Conservation (phyloP, 306 rosid genomes). For the Cucurbita moschata region DNA sequence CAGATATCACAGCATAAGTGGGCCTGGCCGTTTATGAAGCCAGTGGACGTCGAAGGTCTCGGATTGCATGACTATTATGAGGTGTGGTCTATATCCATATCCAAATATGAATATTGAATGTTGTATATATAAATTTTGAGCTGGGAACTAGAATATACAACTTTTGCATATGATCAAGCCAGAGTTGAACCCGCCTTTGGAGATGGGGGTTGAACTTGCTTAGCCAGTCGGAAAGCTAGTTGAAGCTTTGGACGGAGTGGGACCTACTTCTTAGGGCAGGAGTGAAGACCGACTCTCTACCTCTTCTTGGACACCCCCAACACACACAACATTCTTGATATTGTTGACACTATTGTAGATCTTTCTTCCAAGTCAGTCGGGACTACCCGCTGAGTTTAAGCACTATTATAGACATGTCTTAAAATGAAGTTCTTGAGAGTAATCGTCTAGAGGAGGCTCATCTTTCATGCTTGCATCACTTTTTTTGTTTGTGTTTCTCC, state of each 20-base stretch:
- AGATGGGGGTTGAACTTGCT: too few species aligned
- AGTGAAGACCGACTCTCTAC: too few species aligned
- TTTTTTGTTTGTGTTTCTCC: background rate
- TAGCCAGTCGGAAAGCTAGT: too few species aligned
- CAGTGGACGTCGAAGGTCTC: slow-evolving; percentile 88
- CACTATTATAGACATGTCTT: background rate
- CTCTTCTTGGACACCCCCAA: too few species aligned
- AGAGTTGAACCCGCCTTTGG: too few species aligned
- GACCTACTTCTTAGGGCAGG: too few species aligned
- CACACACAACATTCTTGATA: too few species aligned
- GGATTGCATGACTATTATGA: slow-evolving; percentile 73
- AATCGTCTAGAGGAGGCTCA: background rate
- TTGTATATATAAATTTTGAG: too few species aligned
- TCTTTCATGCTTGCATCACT: background rate
- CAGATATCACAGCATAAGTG: slow-evolving; percentile 84
- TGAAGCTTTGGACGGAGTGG: too few species aligned
- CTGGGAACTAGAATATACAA: too few species aligned
- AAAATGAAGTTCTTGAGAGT: background rate
- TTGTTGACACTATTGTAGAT: background rate
- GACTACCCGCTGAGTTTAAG: background rate
- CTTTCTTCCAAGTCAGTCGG: background rate
- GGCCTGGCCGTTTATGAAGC: slow-evolving; percentile 94
- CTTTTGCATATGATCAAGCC: too few species aligned
- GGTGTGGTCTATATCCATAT: slow-evolving; percentile 24
- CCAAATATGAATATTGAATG: background rate